Percentiles rank a stretch among this genome's conserved stretches.
phyloP scores from a whole-genome alignment of 78 protist species.

The Emiliania huxleyi region DNA sequence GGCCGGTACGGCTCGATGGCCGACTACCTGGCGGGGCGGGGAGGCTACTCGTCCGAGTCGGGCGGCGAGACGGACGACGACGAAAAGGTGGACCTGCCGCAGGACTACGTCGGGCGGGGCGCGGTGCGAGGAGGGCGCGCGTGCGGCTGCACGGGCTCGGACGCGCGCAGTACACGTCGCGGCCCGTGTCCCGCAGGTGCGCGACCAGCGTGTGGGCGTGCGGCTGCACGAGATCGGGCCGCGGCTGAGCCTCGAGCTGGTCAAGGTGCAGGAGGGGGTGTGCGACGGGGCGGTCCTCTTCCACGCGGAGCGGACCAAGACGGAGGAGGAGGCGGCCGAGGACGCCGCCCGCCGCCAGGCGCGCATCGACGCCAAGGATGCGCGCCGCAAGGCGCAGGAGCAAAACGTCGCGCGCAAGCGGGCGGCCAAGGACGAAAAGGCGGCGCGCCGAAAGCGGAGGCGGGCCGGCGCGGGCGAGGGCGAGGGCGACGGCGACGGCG shows the following conservation, averaged over 20 bases:
- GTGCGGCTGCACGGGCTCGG: constrained; percentile 1
- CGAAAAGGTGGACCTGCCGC: not conserved
- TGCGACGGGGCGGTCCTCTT: constrained; percentile 3
- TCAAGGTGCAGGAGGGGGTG: constrained; percentile 10
- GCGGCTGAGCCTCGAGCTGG: not conserved
- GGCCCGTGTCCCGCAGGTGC: not conserved
- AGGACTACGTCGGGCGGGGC: not conserved
- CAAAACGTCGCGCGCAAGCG: not conserved
- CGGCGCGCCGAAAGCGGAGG: not conserved
- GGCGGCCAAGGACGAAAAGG: not conserved
- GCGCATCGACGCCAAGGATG: not conserved
- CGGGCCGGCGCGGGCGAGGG: not conserved
- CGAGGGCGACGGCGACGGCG: not conserved
- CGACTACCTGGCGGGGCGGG: not conserved
- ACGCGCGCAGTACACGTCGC: too few species aligned
- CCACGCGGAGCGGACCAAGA: not conserved
- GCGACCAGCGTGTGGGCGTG: not conserved
- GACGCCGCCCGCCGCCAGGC: not conserved
- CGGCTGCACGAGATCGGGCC: constrained; percentile 13
- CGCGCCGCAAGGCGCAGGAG: not conserved
- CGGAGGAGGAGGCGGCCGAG: not conserved
- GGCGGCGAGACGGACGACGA: constrained; percentile 25
- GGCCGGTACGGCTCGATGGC: not conserved
- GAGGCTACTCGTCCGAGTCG: not conserved
- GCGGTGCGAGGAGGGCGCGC: not conserved